These are phyloP conservation scores for Wallacemonas collosoma DNA, from an alignment of 208 protist genomes.

Conservation along the genomic window DNA sequence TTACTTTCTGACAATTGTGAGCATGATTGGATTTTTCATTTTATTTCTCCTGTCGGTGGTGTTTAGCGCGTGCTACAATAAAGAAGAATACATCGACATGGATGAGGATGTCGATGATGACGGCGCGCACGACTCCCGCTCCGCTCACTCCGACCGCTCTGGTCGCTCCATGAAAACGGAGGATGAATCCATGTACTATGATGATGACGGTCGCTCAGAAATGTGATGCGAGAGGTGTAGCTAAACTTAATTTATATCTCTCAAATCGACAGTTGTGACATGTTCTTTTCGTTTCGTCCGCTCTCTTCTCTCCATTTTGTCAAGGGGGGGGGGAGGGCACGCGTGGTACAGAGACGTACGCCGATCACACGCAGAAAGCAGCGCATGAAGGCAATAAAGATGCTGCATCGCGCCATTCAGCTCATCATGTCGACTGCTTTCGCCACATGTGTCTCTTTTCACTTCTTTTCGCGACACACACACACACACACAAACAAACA, in stretches of 20 bases:
- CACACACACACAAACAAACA: background rate
- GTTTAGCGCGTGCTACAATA: slow-evolving; percentile 9
- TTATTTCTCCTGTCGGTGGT: slow-evolving; percentile 3
- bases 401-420: no score
- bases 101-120: background rate
- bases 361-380: no score
- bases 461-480: background rate
- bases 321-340: no score
- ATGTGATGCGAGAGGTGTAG: background rate
- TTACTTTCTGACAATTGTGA: slow-evolving; percentile 6
- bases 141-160: background rate
- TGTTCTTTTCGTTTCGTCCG: no score
- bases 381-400: no score
- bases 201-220: background rate
- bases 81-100: background rate
- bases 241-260: no score
- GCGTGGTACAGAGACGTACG: no score
- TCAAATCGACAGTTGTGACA: no score
- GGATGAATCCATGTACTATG: background rate
- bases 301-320: no score
- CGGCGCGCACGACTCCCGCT: slow-evolving; percentile 2
- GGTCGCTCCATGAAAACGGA: background rate
- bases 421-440: no score
- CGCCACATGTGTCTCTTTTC: background rate
- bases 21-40: slow-evolving; percentile 2